Percentiles rank a stretch among this genome's conserved stretches.
phyloP scores from a whole-genome alignment of 2,329 filamentous ascomycete genomes.

The Orbilia blumenaviensis region DNA sequence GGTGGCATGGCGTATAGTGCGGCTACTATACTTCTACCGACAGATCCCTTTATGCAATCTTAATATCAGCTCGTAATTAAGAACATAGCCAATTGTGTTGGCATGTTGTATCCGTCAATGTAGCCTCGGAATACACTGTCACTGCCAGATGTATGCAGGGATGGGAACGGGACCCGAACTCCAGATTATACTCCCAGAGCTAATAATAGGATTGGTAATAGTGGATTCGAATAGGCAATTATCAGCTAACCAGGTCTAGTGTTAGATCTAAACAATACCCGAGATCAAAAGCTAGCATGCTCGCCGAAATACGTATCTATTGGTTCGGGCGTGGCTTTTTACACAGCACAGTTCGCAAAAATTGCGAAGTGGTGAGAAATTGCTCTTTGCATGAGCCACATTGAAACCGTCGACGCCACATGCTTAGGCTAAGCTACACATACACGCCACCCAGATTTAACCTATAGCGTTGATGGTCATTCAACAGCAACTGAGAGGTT shows the following conservation, averaged over 20 bases:
- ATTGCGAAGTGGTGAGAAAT: no score
- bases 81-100: constrained; percentile 22
- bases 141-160: not conserved
- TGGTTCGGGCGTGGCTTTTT: no score
- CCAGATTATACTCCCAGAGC: not conserved
- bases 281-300: not conserved
- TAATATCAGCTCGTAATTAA: constrained; percentile 17
- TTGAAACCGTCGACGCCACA: no score
- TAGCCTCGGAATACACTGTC: not conserved
- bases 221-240: not conserved
- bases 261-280: not conserved
- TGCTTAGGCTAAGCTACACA: no score
- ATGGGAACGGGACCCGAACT: constrained; percentile 3
- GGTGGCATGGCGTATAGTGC: constrained; percentile 15
- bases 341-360: no score
- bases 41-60: constrained; percentile 18
- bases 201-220: constrained; percentile 27
- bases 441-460: no score
- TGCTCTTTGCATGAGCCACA: no score
- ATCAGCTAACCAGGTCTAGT: not conserved
- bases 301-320: not conserved
- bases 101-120: constrained; percentile 19
- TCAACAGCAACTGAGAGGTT: no score
- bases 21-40: constrained; percentile 17
- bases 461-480: no score